Base-by-base conservation (phyloP, 768 basidiomycete genomes). In the Boletus pseudopeckii region DNA sequence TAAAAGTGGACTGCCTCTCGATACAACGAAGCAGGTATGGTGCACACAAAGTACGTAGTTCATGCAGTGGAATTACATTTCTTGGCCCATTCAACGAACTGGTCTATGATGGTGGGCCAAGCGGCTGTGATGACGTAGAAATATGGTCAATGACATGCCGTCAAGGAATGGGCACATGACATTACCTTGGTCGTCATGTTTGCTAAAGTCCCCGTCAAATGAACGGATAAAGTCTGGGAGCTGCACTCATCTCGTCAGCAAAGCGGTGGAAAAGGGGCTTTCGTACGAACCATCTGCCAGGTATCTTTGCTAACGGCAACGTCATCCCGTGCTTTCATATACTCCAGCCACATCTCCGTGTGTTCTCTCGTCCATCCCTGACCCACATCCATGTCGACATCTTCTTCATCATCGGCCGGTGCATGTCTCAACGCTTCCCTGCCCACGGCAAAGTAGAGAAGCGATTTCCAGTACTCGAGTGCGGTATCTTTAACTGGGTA, bases 261-360 rank as follows among this genome's bases (percentile, higher is more conserved):
- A 8, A 15, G 46, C 43, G 15, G 44, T 30, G 32, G 37, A 26
- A 45, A 34, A 48, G 48, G 28, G 36, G 44, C 72, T 33, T 3
- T 36, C 10, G 18, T 20, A 55, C 84, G 40, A 45, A 89, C 91
- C 90, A 93, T 92, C 48, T 77, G 71, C 92, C 91, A 93, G 17
- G 88, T 90, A 72, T 92, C 92, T 72, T 88, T 90, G 72, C 89
- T 92, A 32, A 95, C 79, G 5, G 90, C 91, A 65, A 87, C 88
- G 20, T 75, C 75, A 1, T 83, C 84, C 58, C 80, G 85, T 64
- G 79, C 73, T 8, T 46, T 56, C 67, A 94, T 69, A 67, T 83
- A 95, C n/a, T 86, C 83, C 62, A 86, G 82, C 92, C 92, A 95
- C 80, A 80, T 82, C 24, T 81, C 66, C 15, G 78, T 81, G 64